Evolutionary conservation across 345 rosid genomes (phyloP), one percentile per base, ranked within the genome.

Genomic region (Syzygium jambos): DNA sequence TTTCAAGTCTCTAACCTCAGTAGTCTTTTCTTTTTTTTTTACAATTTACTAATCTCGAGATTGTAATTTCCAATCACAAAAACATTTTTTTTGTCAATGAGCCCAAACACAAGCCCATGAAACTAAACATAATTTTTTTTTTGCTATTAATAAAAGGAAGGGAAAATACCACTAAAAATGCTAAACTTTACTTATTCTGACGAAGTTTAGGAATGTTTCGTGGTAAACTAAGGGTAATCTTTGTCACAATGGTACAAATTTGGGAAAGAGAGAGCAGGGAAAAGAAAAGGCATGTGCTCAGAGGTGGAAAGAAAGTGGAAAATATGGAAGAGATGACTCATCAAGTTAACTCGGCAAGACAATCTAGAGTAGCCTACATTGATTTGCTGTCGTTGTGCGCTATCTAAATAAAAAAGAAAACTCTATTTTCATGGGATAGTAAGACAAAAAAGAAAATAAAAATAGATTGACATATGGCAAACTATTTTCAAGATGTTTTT

Each of bases 201-300:
- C 4, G 4, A 5, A 52, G 54, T 52, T 14, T 52, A 52, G 17
- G 19, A 52, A 52, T 52, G 14, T 14, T 52, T 52, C 6, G 61
- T 4, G 12, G 2, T 23, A 23, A 56, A 56, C 11, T 2, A 51
- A 51, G 12, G 51, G 51, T 51, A 51, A 51, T 51, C 11, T 51
- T 49, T 49, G 51, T 49, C 3, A 49, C 11, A 51, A 5, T 43
- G 7, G 46, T 43, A 43, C 7, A 43, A 6, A 43, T 43, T 43
- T 43, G 46, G 51, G 91, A 95, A 94, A 94, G 89, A 96, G 96
- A 90, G 23, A 57, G 11, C n/a, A n/a, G 78, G 23, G 38, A 68
- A 77, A 38, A 38, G 78, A 82, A 89, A 63, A 80, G 85, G 78
- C 86, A 23, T 59, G 88, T 13, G 87, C 51, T 30, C 29, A 87